These are phyloP conservation scores for Peziza echinospora DNA, from an alignment of 495 filamentous ascomycete genomes.

Conservation along the genomic window DNA sequence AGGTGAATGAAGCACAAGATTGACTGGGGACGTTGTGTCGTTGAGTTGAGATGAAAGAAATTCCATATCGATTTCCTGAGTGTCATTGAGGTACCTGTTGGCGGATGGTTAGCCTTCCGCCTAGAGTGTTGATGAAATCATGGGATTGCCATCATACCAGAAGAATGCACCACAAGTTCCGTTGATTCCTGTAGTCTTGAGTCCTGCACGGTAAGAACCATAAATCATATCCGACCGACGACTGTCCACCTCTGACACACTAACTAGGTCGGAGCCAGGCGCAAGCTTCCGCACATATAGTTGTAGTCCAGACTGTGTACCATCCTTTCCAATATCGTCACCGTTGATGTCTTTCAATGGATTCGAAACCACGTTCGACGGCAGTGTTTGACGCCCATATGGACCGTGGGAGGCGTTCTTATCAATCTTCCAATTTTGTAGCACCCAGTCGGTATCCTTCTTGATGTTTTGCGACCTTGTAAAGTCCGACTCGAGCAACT, in stretches of 20 bases:
- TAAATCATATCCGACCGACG: constrained; percentile 35
- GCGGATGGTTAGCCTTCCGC: constrained; percentile 7
- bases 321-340: constrained; percentile 23
- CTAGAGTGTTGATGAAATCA: background rate
- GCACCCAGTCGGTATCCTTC: constrained; percentile 33
- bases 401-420: constrained; percentile 31
- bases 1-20: constrained; percentile 48
- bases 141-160: constrained; percentile 29
- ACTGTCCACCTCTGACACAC: constrained; percentile 38
- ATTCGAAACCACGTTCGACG: constrained; percentile 34
- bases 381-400: constrained; percentile 39
- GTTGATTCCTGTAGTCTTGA: constrained; percentile 33
- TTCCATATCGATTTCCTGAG: constrained; percentile 62
- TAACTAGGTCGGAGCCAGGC: constrained; percentile 28
- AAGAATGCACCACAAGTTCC: constrained; percentile 64
- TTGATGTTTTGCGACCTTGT: constrained; percentile 29
- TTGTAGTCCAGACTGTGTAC: constrained; percentile 34
- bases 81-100: constrained; percentile 41
- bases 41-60: constrained; percentile 42
- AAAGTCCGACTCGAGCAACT: constrained; percentile 49
- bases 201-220: constrained; percentile 43
- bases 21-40: constrained; percentile 33
- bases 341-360: constrained; percentile 23
- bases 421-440: constrained; percentile 42
- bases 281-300: constrained; percentile 32